Percentiles rank a stretch among this genome's conserved stretches.
phyloP scores from a whole-genome alignment of 768 basidiomycete species.

The Cystofilobasidium macerans region DNA sequence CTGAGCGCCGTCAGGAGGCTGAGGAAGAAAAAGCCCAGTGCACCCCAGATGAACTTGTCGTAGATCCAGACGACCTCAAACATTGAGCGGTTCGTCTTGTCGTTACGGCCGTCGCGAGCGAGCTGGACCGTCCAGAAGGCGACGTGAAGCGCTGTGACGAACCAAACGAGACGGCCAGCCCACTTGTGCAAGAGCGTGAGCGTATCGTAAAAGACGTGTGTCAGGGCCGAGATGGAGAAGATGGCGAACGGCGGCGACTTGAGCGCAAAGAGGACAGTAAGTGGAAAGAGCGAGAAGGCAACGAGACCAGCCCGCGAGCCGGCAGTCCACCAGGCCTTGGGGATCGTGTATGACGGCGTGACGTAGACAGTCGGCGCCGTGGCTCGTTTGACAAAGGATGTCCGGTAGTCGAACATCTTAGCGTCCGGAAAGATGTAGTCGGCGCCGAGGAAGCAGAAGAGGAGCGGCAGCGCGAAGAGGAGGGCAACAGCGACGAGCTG shows the following conservation, averaged over 20 bases:
- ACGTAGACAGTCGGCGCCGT: slow-evolving; percentile 38
- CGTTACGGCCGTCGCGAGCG: slow-evolving; percentile 44
- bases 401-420: slow-evolving; percentile 38
- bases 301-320: slow-evolving; percentile 58
- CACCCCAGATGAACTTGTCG: slow-evolving; percentile 53
- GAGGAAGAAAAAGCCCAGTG: slow-evolving; percentile 47
- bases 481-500: slow-evolving; percentile 48
- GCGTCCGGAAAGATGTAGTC: slow-evolving; percentile 55
- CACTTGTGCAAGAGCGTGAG: slow-evolving; percentile 60
- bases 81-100: slow-evolving; percentile 40
- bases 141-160: slow-evolving; percentile 52
- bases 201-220: slow-evolving; percentile 64
- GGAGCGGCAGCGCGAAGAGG: slow-evolving; percentile 43
- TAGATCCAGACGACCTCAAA: slow-evolving; percentile 50
- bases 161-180: slow-evolving; percentile 59
- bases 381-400: slow-evolving; percentile 33
- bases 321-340: slow-evolving; percentile 60
- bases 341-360: slow-evolving; percentile 51
- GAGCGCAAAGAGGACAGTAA: slow-evolving; percentile 59
- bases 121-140: slow-evolving; percentile 61
- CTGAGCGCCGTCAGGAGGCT: slow-evolving; percentile 50
- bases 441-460: slow-evolving; percentile 50
- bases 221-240: slow-evolving; percentile 52
- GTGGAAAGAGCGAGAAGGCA: slow-evolving; percentile 59
- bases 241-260: slow-evolving; percentile 60